These are phyloP conservation scores for Melastoma malabathricum DNA, from an alignment of 345 rosid species.

Conservation along the genomic window DNA sequence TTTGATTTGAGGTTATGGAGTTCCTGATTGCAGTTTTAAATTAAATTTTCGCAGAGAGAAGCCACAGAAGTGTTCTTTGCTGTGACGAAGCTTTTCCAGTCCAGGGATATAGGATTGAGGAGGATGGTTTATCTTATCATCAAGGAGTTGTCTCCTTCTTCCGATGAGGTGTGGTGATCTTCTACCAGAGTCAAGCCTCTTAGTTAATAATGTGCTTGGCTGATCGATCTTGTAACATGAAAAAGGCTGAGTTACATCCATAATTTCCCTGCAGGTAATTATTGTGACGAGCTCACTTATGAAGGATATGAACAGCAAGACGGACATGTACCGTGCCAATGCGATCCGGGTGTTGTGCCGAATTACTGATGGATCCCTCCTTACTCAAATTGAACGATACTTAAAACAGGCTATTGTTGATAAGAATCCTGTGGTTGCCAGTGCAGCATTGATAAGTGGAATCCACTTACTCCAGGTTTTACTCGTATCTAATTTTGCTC, in stretches of 20 bases:
- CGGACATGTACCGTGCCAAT: conserved; percentile 95
- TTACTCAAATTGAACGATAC: conserved; percentile 86
- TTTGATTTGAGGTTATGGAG: not conserved
- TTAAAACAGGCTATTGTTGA: conserved; percentile 98
- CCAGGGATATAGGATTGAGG: conserved; percentile 83
- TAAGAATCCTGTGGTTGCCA: conserved; percentile 95
- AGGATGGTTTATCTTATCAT: conserved; percentile 97
- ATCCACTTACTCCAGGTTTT: conserved; percentile 87
- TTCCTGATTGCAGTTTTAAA: not conserved
- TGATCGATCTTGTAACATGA: too few relatives aligned
- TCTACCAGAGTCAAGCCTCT: too few relatives aligned
- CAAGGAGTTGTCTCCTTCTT: conserved; percentile 91
- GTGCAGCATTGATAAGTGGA: conserved; percentile 98
- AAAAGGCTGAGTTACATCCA: not conserved
- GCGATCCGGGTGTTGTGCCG: conserved; percentile 96
- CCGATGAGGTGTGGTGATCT: conserved; percentile 66
- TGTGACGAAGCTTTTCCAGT: conserved; percentile 93
- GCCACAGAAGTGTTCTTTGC: conserved; percentile 96
- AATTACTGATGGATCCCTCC: conserved; percentile 85
- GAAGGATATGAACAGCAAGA: conserved; percentile 99
- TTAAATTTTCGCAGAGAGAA: conserved; percentile 37
- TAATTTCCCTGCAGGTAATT: conserved; percentile 39
- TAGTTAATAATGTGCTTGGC: not conserved
- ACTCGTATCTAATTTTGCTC: not conserved
- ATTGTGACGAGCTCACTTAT: conserved; percentile 95